Evolutionary conservation across 371 early-diverging fungal species (phyloP).

Genomic region (Apophysomyces variabilis): DNA sequence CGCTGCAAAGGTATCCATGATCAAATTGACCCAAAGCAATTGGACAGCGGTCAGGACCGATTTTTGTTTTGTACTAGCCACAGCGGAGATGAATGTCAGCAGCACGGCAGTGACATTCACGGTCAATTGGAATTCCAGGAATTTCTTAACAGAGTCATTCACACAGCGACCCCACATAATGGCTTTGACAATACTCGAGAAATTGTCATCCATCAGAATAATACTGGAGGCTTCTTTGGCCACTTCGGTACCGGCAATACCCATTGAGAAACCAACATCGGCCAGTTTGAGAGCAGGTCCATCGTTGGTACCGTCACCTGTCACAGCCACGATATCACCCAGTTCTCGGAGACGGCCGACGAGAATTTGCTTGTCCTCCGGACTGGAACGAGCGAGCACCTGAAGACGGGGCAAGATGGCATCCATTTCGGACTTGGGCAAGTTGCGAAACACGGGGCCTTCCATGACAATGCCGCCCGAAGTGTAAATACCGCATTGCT

Average conservation of each 20-base stretch:
- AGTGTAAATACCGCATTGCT: slow-evolving; percentile 68
- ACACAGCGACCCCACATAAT: slow-evolving; percentile 80
- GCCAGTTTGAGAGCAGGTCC: slow-evolving; percentile 80
- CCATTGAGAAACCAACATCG: slow-evolving; percentile 82
- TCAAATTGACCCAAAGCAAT: slow-evolving; percentile 78
- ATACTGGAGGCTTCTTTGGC: slow-evolving; percentile 81
- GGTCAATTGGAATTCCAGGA: slow-evolving; percentile 78
- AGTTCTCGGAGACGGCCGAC: slow-evolving; percentile 65
- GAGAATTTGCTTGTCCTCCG: slow-evolving; percentile 74
- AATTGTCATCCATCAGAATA: slow-evolving; percentile 80
- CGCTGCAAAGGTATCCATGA: slow-evolving; percentile 80
- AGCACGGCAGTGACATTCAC: slow-evolving; percentile 73
- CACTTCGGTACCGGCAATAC: slow-evolving; percentile 79
- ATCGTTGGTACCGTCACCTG: slow-evolving; percentile 80
- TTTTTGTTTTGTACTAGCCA: slow-evolving; percentile 41
- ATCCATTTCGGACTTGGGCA: slow-evolving; percentile 63
- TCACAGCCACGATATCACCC: slow-evolving; percentile 77
- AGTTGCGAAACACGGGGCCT: slow-evolving; percentile 67
- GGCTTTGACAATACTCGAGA: slow-evolving; percentile 73
- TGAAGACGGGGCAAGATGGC: slow-evolving; percentile 66
- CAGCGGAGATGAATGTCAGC: slow-evolving; percentile 64
- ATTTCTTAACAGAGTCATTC: slow-evolving; percentile 78
- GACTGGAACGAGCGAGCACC: slow-evolving; percentile 75
- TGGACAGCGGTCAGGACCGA: slow-evolving; percentile 70
- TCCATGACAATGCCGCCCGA: slow-evolving; percentile 69